Conservation (phyloP, 352 stramenopile genomes). For the Pythium oligandrum region DNA sequence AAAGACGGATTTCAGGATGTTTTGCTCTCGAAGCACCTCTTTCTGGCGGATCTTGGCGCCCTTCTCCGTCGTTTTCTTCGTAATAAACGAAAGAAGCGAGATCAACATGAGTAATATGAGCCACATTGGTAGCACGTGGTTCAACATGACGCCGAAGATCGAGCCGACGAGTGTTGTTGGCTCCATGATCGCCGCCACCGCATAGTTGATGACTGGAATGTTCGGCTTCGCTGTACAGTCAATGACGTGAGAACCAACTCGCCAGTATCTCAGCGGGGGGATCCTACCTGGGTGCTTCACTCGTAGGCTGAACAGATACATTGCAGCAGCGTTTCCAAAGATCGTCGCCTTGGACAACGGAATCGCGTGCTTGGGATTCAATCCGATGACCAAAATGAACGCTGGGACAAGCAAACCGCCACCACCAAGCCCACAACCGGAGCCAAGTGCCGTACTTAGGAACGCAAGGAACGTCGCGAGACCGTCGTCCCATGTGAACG, state of each 20-base stretch:
- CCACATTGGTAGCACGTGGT: slow-evolving; percentile 80
- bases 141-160: slow-evolving; percentile 82
- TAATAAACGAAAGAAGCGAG: slow-evolving; percentile 68
- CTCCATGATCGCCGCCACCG: slow-evolving; percentile 99
- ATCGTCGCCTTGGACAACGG: slow-evolving; percentile 97
- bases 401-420: slow-evolving; percentile 96
- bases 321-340: slow-evolving; percentile 94
- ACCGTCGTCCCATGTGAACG: slow-evolving; percentile 67
- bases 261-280: slow-evolving; percentile 15
- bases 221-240: slow-evolving; percentile 55
- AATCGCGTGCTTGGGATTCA: slow-evolving; percentile 94
- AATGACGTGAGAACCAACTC: too few species aligned
- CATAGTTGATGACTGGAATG: slow-evolving; percentile 95
- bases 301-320: slow-evolving; percentile 91
- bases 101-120: slow-evolving; percentile 75
- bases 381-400: slow-evolving; percentile 94
- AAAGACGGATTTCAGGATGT: slow-evolving; percentile 44
- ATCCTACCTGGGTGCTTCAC: slow-evolving; percentile 86
- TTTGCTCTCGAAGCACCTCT: slow-evolving; percentile 38
- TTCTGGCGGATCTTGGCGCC: slow-evolving; percentile 42
- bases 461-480: slow-evolving; percentile 69
- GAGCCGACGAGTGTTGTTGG: slow-evolving; percentile 82
- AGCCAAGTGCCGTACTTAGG: slow-evolving; percentile 84
- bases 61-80: slow-evolving; percentile 70
- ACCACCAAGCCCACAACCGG: slow-evolving; percentile 92